phyloP scores from a whole-genome alignment of 2,329 filamentous ascomycete species.

The Alternaria arborescens region DNA sequence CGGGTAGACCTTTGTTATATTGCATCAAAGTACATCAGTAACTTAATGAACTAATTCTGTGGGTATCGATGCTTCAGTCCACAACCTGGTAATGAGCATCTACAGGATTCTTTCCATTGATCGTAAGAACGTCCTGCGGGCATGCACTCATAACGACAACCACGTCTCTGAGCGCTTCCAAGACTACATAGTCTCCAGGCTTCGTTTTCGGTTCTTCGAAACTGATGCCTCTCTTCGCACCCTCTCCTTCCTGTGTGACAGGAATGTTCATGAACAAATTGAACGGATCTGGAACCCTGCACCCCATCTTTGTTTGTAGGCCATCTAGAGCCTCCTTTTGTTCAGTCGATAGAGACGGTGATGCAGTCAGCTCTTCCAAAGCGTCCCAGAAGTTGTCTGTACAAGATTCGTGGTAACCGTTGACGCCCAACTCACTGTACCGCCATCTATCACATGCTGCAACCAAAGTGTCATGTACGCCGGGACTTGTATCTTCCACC shows the following conservation, averaged over 20 bases:
- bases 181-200: slow-evolving; percentile 54
- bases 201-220: slow-evolving; percentile 54
- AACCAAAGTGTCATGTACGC: slow-evolving; percentile 48
- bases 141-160: slow-evolving; percentile 60
- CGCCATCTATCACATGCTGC: slow-evolving; percentile 50
- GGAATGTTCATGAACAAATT: slow-evolving; percentile 59
- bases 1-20: not conserved
- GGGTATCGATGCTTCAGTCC: slow-evolving; percentile 4
- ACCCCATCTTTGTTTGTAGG: slow-evolving; percentile 34
- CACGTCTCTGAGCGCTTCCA: slow-evolving; percentile 56
- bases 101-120: slow-evolving; percentile 55
- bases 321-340: slow-evolving; percentile 30
- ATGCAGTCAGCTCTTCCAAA: slow-evolving; percentile 28
- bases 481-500: slow-evolving; percentile 45
- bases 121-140: slow-evolving; percentile 55
- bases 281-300: slow-evolving; percentile 45
- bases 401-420: slow-evolving; percentile 46
- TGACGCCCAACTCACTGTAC: slow-evolving; percentile 44
- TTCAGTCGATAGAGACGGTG: slow-evolving; percentile 15
- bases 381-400: slow-evolving; percentile 51
- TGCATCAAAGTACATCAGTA: rapidly evolving
- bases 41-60: not conserved
- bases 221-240: slow-evolving; percentile 42
- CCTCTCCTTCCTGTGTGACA: slow-evolving; percentile 50
- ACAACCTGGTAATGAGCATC: slow-evolving; percentile 54